These are phyloP conservation scores for Discostella pseudostelligera DNA, from an alignment of 108 stramenopile genomes.

Conservation along the genomic window DNA sequence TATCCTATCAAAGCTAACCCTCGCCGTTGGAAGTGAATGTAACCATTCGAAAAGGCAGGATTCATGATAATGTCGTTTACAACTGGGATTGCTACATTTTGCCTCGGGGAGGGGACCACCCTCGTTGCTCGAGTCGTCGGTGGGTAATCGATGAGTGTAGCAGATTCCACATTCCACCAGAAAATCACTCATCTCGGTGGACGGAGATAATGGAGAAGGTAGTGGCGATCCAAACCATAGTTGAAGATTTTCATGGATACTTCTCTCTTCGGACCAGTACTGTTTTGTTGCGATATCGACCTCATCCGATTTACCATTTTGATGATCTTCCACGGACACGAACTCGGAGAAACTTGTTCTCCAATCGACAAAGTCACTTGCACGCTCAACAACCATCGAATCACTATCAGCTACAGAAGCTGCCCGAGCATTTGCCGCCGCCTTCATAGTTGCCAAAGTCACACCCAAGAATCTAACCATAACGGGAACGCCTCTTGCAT, in stretches of 20 bases:
- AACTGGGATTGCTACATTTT: constrained; percentile 60
- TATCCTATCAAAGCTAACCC: constrained; percentile 62
- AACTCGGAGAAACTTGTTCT: constrained; percentile 40
- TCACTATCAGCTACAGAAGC: not conserved
- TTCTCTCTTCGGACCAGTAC: constrained; percentile 45
- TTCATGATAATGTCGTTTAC: constrained; percentile 60
- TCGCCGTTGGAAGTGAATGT: constrained; percentile 64
- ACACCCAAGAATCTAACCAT: constrained; percentile 48
- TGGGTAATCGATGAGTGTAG: constrained; percentile 59
- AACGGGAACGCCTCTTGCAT: constrained; percentile 33
- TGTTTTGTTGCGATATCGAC: not conserved
- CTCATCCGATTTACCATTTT: not conserved
- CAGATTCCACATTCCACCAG: constrained; percentile 74
- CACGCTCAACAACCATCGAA: not conserved
- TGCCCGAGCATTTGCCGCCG: constrained; percentile 14
- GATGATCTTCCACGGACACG: constrained; percentile 16
- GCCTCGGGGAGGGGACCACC: constrained; percentile 56
- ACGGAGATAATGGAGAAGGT: constrained; percentile 50
- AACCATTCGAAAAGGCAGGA: constrained; percentile 68
- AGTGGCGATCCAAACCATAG: constrained; percentile 52
- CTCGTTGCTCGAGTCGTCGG: constrained; percentile 15
- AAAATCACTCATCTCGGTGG: constrained; percentile 52
- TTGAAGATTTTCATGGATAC: constrained; percentile 57
- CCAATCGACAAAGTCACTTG: constrained; percentile 34
- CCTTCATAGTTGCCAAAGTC: constrained; percentile 29